Percentiles rank a stretch among this genome's conserved stretches.
Conservation (phyloP, 345 rosid genomes). For the Gynandropsis gynandra region DNA sequence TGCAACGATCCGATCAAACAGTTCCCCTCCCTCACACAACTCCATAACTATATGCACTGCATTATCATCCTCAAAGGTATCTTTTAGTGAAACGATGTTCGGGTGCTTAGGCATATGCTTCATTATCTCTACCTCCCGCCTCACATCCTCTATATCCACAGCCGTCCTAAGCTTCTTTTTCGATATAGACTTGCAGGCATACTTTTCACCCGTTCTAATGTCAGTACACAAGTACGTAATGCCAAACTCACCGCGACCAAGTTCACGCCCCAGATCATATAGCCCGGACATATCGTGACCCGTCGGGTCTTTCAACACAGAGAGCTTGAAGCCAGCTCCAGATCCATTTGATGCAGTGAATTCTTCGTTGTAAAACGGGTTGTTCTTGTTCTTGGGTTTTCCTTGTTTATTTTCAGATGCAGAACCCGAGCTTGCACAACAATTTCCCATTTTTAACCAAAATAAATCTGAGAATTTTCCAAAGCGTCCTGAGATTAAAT, state of each 20-base stretch:
- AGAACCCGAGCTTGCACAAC: slow-evolving; percentile 52
- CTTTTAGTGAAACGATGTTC: slow-evolving; percentile 57
- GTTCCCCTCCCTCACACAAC: slow-evolving; percentile 70
- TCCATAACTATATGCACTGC: slow-evolving; percentile 74
- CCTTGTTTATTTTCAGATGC: slow-evolving; percentile 28
- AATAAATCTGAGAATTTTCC: too few relatives aligned
- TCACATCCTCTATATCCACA: slow-evolving; percentile 46
- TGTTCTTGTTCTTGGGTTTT: slow-evolving; percentile 40
- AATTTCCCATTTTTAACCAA: slow-evolving; percentile 59
- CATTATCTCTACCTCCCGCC: slow-evolving; percentile 59
- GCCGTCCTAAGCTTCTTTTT: slow-evolving; percentile 43
- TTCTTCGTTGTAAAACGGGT: slow-evolving; percentile 49
- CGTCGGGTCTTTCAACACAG: slow-evolving; percentile 63
- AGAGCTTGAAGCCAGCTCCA: slow-evolving; percentile 37
- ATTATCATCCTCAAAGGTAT: slow-evolving; percentile 48
- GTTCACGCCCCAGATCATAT: slow-evolving; percentile 42
- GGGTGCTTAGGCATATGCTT: slow-evolving; percentile 60
- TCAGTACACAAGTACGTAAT: slow-evolving; percentile 54
- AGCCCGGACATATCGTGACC: too few relatives aligned
- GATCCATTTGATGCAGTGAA: slow-evolving; percentile 36
- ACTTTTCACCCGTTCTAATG: slow-evolving; percentile 40
- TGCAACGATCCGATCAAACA: too few relatives aligned
- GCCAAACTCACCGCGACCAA: slow-evolving; percentile 70
- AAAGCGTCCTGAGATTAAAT: slow-evolving; percentile 21
- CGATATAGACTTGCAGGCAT: slow-evolving; percentile 63